phyloP scores from a whole-genome alignment of 768 basidiomycete genomes.

The Pisolithus orientalis region DNA sequence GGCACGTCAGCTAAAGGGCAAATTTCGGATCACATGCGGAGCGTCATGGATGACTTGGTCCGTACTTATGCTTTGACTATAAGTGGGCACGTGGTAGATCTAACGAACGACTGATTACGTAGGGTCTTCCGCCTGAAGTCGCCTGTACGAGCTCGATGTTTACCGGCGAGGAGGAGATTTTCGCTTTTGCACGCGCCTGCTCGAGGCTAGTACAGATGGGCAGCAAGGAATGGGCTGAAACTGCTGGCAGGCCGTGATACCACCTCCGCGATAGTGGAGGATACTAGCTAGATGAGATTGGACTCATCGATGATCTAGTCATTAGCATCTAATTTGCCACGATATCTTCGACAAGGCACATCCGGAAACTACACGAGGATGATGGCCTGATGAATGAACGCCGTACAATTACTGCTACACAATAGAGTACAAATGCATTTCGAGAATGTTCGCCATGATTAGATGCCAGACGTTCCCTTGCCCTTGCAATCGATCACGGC shows the following conservation, averaged over 20 bases:
- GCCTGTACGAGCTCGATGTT: constrained; percentile 88
- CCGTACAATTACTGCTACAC: too few species aligned
- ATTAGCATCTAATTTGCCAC: too few species aligned
- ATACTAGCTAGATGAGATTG: too few species aligned
- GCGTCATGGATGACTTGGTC: constrained; percentile 94
- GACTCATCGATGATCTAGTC: too few species aligned
- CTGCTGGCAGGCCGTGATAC: constrained; percentile 22
- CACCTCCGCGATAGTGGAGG: too few species aligned
- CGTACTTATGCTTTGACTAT: constrained; percentile 12
- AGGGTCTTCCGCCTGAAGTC: constrained; percentile 74
- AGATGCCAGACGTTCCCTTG: constrained; percentile 33
- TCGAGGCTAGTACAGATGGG: constrained; percentile 87
- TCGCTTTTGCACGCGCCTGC: constrained; percentile 94
- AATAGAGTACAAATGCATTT: background rate
- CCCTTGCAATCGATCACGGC: constrained; percentile 34
- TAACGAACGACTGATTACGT: background rate
- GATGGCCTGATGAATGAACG: too few species aligned
- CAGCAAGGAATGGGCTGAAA: constrained; percentile 77
- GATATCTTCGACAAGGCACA: too few species aligned
- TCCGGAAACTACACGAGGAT: too few species aligned
- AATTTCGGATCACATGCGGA: constrained; percentile 82
- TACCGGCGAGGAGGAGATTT: constrained; percentile 93
- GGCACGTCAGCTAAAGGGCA: constrained; percentile 29
- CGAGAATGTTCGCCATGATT: constrained; percentile 6
- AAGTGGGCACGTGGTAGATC: background rate